phyloP scores from a whole-genome alignment of 352 stramenopile species.

The Phytophthora podocarpi region DNA sequence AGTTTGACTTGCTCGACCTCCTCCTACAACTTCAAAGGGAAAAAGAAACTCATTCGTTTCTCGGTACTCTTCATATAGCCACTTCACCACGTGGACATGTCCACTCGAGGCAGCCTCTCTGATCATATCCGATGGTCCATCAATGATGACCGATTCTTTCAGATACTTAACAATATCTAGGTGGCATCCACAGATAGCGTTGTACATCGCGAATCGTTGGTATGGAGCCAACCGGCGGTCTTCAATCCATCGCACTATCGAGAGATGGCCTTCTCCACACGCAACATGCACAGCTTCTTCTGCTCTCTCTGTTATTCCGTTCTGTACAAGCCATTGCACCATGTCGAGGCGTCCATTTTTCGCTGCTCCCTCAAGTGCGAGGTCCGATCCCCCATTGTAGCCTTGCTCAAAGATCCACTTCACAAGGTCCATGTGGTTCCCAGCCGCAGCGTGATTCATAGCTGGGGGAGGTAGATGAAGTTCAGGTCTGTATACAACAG shows the following conservation, averaged over 20 bases:
- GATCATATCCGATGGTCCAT: too few relatives aligned
- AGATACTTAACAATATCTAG: slow-evolving; percentile 4
- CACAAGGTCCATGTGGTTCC: not conserved
- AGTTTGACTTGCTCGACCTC: too few relatives aligned
- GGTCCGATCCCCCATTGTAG: not conserved
- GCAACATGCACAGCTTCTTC: not conserved
- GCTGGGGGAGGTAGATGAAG: not conserved
- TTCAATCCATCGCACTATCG: not conserved
- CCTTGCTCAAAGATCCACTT: too few relatives aligned
- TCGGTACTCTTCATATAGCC: too few relatives aligned
- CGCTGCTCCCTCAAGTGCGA: not conserved
- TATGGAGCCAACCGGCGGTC: not conserved
- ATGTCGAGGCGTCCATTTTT: slow-evolving; percentile 1
- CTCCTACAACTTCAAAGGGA: too few relatives aligned
- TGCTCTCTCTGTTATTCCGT: not conserved
- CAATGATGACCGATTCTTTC: too few relatives aligned
- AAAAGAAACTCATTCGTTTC: too few relatives aligned
- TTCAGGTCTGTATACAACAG: not conserved
- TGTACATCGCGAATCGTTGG: too few relatives aligned
- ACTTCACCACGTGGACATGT: too few relatives aligned
- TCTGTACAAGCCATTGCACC: not conserved
- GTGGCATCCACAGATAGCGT: too few relatives aligned
- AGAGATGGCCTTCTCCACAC: not conserved
- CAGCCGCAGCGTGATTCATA: too few relatives aligned
- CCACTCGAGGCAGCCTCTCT: too few relatives aligned